Evolutionary conservation across 768 basidiomycete genomes (phyloP).

Genomic region (Mycena filopes): DNA sequence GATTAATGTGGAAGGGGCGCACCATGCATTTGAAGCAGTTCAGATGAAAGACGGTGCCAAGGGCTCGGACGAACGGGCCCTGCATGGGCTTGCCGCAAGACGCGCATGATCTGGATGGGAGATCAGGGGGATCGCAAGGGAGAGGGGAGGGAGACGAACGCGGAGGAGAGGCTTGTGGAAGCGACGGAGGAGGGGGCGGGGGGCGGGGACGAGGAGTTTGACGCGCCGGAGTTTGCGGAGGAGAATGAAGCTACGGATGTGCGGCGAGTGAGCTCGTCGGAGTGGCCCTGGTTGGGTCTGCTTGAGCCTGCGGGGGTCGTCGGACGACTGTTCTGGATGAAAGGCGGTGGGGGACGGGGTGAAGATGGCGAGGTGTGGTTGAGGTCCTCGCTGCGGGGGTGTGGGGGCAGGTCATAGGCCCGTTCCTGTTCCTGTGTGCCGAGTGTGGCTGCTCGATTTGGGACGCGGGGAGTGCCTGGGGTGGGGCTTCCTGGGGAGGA

Average conservation of each 20-base stretch:
- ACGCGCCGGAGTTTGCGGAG: slow-evolving; percentile 67
- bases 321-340: slow-evolving; percentile 58
- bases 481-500: slow-evolving; percentile 21
- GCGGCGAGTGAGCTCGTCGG: slow-evolving; percentile 58
- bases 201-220: slow-evolving; percentile 51
- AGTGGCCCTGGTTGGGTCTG: slow-evolving; percentile 64
- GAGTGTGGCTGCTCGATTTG: slow-evolving; percentile 16
- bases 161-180: slow-evolving; percentile 64
- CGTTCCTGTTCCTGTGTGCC: slow-evolving; percentile 15
- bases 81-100: slow-evolving; percentile 87
- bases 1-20: slow-evolving; percentile 42
- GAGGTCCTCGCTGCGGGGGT: slow-evolving; percentile 79
- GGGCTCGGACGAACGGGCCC: slow-evolving; percentile 95
- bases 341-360: slow-evolving; percentile 40
- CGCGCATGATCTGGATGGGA: slow-evolving; percentile 69
- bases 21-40: slow-evolving; percentile 99
- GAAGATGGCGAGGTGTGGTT: slow-evolving; percentile 58
- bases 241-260: slow-evolving; percentile 60
- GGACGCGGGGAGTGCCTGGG: slow-evolving; percentile 17
- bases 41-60: slow-evolving; percentile 94
- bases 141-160: slow-evolving; percentile 22
- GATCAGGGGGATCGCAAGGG: slow-evolving; percentile 40
- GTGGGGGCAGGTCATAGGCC: slow-evolving; percentile 43
- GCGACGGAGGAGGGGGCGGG: slow-evolving; percentile 64
- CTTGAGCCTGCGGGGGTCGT: slow-evolving; percentile 65